Conservation (phyloP, 2,329 filamentous ascomycete genomes). For the Claviceps sorghi region DNA sequence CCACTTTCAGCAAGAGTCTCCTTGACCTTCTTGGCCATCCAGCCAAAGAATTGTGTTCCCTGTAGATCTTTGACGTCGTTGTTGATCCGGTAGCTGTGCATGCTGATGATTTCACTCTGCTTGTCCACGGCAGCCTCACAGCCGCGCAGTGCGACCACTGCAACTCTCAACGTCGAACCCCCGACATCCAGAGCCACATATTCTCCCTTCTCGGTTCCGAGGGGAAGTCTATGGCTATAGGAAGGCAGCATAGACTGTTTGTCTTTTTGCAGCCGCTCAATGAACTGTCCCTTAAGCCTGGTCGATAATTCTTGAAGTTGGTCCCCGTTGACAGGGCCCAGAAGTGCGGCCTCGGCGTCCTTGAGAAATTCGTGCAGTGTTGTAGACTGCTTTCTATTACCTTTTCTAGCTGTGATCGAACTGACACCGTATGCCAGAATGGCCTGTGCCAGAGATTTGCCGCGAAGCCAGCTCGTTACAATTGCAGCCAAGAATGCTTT, state of each 20-base stretch:
- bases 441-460: slow-evolving; percentile 44
- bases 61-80: slow-evolving; percentile 39
- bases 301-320: slow-evolving; percentile 31
- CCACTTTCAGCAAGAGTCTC: slow-evolving; percentile 37
- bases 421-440: slow-evolving; percentile 40
- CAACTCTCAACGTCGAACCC: slow-evolving; percentile 52
- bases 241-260: slow-evolving; percentile 49
- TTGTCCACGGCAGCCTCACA: slow-evolving; percentile 21
- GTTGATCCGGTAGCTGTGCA: slow-evolving; percentile 41
- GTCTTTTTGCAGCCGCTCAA: slow-evolving; percentile 35
- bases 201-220: slow-evolving; percentile 42
- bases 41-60: slow-evolving; percentile 50
- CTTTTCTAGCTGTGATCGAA: slow-evolving; percentile 21
- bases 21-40: slow-evolving; percentile 48
- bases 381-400: slow-evolving; percentile 12
- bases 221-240: slow-evolving; percentile 49
- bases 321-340: slow-evolving; percentile 31
- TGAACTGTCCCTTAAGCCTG: slow-evolving; percentile 39
- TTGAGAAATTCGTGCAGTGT: slow-evolving; percentile 37
- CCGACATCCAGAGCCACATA: slow-evolving; percentile 55
- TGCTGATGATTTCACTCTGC: slow-evolving; percentile 38
- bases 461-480: slow-evolving; percentile 42
- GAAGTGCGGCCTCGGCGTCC: slow-evolving; percentile 38
- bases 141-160: slow-evolving; percentile 44
- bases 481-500: slow-evolving; percentile 39